phyloP scores from a whole-genome alignment of 1,139 yeast genomes.

The Taphrina wiesneri region DNA sequence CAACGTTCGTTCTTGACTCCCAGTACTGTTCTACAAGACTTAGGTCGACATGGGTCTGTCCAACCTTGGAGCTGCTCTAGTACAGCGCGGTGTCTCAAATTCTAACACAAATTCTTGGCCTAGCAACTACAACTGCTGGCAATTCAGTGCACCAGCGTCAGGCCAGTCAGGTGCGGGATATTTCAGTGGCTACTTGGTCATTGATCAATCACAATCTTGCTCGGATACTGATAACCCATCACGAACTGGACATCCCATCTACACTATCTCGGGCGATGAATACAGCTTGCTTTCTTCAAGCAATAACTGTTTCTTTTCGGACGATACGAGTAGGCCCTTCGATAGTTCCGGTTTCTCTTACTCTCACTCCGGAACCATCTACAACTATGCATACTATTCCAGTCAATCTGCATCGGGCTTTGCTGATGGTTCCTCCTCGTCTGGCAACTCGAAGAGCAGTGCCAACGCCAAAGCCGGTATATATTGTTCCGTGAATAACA shows the following conservation, averaged over 20 bases:
- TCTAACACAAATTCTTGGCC: neutral
- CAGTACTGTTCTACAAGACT: neutral
- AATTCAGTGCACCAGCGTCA: neutral
- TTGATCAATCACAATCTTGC: neutral
- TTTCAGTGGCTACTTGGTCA: neutral
- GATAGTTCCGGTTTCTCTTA: neutral
- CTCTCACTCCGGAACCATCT: neutral
- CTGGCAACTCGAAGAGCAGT: neutral
- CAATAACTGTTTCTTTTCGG: neutral
- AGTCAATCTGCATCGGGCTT: neutral
- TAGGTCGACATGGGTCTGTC: neutral
- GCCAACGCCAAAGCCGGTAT: neutral
- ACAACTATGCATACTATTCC: neutral
- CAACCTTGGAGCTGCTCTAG: neutral
- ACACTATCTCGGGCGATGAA: neutral
- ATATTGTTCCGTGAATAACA: neutral
- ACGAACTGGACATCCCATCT: neutral
- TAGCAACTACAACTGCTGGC: neutral
- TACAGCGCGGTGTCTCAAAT: neutral
- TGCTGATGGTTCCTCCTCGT: neutral
- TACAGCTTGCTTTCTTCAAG: neutral
- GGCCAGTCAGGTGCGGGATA: neutral
- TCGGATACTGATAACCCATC: neutral
- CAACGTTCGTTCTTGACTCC: neutral
- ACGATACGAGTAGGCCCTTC: neutral